Base-by-base conservation (phyloP, 139 green algal species). In the Haematococcus lacustris region DNA sequence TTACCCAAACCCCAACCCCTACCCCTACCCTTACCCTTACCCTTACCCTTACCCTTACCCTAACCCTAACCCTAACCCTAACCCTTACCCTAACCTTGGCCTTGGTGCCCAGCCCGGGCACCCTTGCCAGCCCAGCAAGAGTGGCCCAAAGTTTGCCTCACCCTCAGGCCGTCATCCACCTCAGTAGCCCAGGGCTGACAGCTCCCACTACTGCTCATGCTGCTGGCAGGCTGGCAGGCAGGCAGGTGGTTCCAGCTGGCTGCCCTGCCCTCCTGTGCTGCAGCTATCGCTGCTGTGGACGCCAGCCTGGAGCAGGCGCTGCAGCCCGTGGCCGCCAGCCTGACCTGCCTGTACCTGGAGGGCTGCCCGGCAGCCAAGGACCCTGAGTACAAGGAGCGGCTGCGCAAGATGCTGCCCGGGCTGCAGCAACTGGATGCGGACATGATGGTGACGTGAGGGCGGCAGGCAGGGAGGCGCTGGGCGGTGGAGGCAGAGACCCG, bases 341-440 rank as follows among this genome's bases (percentile, higher is more conserved):
- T 98, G 21, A 87, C 76, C 7, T 92, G 85, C 32, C 57, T 98
- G 9, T 98, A 98, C 80, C 74, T 98, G 17, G 79, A 89, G 21
- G 74, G 79, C 72, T 97, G 97, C 79, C 90, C 90, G 1, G 84
- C 79, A 73, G 77, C 79, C 17, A 65, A 68, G 33, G 81, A 78
- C 34, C 60, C 68, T 0, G 69, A 71, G 38, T 94, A 96, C 76
- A 82, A 82, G 70, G 60, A 78, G 9, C 64, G 67, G 23, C 67
- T 95, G 34, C 67, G 82, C 62, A 40, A 77, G 33, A 60, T 87
- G 73, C 71, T 97, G 62, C 92, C 91, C 5, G 76, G 86, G 3
- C 82, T 97, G 25, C 79, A 87, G 73, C 91, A 97, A 78, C 82
- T 97, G 41, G 92, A 97, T 73, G 53, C 53, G 4, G 21, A 30